phyloP scores from a whole-genome alignment of 108 stramenopile species.

The Chaetoceros muelleri region DNA sequence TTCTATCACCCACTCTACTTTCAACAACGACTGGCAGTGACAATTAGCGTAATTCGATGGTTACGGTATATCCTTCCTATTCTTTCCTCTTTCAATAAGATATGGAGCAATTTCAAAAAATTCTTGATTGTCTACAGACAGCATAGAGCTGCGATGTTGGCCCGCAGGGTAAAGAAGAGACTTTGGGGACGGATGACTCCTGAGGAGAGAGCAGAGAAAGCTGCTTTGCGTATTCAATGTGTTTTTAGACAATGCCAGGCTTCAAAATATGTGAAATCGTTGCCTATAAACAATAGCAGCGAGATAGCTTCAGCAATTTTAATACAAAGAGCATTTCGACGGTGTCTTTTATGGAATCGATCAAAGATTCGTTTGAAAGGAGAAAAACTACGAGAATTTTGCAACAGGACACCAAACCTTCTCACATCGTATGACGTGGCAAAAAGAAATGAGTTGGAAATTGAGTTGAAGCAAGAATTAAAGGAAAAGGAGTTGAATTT shows the following conservation, averaged over 20 bases:
- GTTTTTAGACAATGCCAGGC: slow-evolving; percentile 28
- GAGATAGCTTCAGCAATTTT: slow-evolving; percentile 15
- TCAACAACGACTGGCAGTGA: too few relatives aligned
- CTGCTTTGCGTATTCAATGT: slow-evolving; percentile 43
- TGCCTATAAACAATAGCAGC: slow-evolving; percentile 15
- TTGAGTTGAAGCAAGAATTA: slow-evolving; percentile 27
- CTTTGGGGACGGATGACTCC: slow-evolving; percentile 15
- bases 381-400: slow-evolving; percentile 18
- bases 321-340: slow-evolving; percentile 19
- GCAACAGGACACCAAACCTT: slow-evolving; percentile 8
- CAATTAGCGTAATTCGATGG: slow-evolving; percentile 54
- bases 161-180: slow-evolving; percentile 15
- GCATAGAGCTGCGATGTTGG: slow-evolving; percentile 22
- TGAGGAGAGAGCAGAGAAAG: slow-evolving; percentile 21
- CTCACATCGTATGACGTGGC: slow-evolving; percentile 11
- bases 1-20: too few relatives aligned
- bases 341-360: slow-evolving; percentile 3
- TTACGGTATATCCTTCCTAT: slow-evolving; percentile 55
- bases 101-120: slow-evolving; percentile 37
- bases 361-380: too few relatives aligned
- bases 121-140: slow-evolving; percentile 34
- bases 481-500: slow-evolving; percentile 24
- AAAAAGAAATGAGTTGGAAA: slow-evolving; percentile 27
- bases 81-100: slow-evolving; percentile 49
- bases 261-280: slow-evolving; percentile 17